These are phyloP conservation scores for Periconia macrospinosa DNA, from an alignment of 2,329 filamentous ascomycete genomes.

Conservation along the genomic window DNA sequence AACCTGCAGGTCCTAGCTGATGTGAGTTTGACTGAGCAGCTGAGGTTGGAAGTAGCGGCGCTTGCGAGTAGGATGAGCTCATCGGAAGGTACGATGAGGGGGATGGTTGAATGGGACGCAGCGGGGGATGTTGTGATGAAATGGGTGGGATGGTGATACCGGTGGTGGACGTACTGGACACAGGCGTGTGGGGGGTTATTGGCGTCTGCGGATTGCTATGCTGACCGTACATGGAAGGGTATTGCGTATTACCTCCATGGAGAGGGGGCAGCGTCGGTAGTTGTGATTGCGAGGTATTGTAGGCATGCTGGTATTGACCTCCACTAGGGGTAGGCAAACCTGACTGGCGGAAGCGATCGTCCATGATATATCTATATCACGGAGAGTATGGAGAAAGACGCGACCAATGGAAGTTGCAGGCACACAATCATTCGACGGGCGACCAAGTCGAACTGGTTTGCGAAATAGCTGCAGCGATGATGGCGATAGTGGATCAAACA, in stretches of 20 bases:
- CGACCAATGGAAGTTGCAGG: slow-evolving; percentile 34
- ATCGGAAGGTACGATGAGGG: slow-evolving; percentile 39
- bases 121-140: slow-evolving; percentile 37
- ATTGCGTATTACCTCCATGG: slow-evolving; percentile 31
- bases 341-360: slow-evolving; percentile 42
- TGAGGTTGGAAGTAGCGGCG: slow-evolving; percentile 36
- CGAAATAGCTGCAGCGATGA: slow-evolving; percentile 22
- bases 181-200: slow-evolving; percentile 41
- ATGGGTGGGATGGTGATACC: slow-evolving; percentile 38
- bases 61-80: slow-evolving; percentile 39
- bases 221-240: slow-evolving; percentile 33
- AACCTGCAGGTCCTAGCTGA: slow-evolving; percentile 25
- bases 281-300: slow-evolving; percentile 33
- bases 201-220: slow-evolving; percentile 43
- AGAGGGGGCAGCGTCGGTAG: slow-evolving; percentile 41
- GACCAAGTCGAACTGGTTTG: slow-evolving; percentile 20
- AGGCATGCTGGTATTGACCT: slow-evolving; percentile 35
- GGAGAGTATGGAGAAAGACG: slow-evolving; percentile 24
- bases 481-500: not conserved
- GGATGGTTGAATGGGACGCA: slow-evolving; percentile 42
- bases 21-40: slow-evolving; percentile 37
- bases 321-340: slow-evolving; percentile 23
- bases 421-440: slow-evolving; percentile 37
- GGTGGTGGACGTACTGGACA: slow-evolving; percentile 33
- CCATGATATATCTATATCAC: slow-evolving; percentile 32